Evolutionary conservation across 352 stramenopile genomes (phyloP).

Genomic region (Hyaloperonospora arabidopsidis): DNA sequence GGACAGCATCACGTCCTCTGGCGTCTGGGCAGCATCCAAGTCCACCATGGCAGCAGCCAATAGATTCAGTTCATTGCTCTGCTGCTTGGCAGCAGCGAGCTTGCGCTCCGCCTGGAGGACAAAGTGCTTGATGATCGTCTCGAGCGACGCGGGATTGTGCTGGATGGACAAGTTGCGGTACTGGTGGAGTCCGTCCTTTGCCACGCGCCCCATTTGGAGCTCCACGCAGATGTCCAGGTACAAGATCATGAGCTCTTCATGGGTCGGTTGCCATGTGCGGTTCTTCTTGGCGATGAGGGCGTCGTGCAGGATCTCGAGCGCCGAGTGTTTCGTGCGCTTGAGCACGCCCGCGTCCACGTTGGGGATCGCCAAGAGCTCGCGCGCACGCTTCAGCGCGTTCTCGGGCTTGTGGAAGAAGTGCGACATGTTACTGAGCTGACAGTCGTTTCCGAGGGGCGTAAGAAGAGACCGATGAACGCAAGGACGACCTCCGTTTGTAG

Average conservation of each 20-base stretch:
- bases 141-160: slow-evolving; percentile 91
- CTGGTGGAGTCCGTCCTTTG: slow-evolving; percentile 98
- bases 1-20: slow-evolving; percentile 93
- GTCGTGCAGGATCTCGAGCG: slow-evolving; percentile 88
- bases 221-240: slow-evolving; percentile 97
- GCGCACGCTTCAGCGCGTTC: slow-evolving; percentile 87
- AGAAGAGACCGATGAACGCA: no score
- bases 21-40: slow-evolving; percentile 89
- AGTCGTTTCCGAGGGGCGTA: no score
- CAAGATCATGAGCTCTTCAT: slow-evolving; percentile 95
- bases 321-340: slow-evolving; percentile 74
- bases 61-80: slow-evolving; percentile 83
- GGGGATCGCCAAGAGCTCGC: slow-evolving; percentile 76
- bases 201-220: slow-evolving; percentile 87
- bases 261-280: slow-evolving; percentile 94
- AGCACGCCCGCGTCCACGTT: slow-evolving; percentile 61
- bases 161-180: slow-evolving; percentile 94
- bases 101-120: slow-evolving; percentile 85
- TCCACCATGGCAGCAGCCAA: slow-evolving; percentile 78
- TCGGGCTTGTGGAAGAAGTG: slow-evolving; percentile 88
- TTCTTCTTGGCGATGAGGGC: slow-evolving; percentile 92
- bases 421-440: slow-evolving; percentile 37
- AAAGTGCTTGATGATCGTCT: slow-evolving; percentile 91
- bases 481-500: no score
- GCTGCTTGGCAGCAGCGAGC: slow-evolving; percentile 75